A percentile compares a stretch with the other conserved stretches of the same genome.
Conservation (phyloP, 176 grass and related monocot species). For the Alopecurus myosuroides region DNA sequence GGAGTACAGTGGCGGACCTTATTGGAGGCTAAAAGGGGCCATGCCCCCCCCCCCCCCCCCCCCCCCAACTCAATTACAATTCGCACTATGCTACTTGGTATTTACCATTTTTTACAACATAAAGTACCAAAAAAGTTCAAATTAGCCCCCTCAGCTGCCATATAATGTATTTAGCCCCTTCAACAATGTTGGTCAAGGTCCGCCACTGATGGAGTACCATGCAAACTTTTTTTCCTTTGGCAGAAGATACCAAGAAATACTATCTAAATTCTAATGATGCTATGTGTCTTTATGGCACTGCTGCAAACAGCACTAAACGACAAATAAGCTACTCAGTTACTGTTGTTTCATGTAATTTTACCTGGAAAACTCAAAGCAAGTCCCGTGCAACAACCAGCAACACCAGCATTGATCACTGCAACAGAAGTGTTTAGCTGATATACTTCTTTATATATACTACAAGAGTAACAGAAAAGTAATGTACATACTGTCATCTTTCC, state of each 20-base stretch:
- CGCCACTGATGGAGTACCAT: background rate
- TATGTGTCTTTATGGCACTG: background rate
- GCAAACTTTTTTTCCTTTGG: background rate
- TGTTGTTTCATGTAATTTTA: slow-evolving; percentile 25
- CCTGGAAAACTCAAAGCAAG: slow-evolving; percentile 96
- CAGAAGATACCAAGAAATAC: background rate
- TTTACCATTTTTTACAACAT: too few relatives aligned
- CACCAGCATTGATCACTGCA: slow-evolving; percentile 76
- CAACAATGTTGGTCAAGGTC: too few relatives aligned
- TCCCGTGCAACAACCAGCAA: slow-evolving; percentile 85
- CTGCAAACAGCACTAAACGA: background rate
- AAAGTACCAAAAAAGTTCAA: too few relatives aligned
- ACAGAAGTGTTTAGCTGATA: slow-evolving; percentile 13
- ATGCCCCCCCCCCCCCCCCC: too few relatives aligned
- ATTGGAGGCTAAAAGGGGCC: too few relatives aligned
- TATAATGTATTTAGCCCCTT: too few relatives aligned
- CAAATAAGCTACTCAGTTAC: background rate
- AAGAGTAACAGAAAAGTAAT: background rate
- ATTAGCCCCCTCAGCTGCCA: too few relatives aligned
- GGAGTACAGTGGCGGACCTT: too few relatives aligned
- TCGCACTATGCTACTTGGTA: too few relatives aligned
- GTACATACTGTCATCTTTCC: slow-evolving; percentile 76
- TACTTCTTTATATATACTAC: background rate
- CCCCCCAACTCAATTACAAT: too few relatives aligned
- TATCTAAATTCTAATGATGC: background rate